Evolutionary conservation across 768 basidiomycete genomes (phyloP), one percentile per base, ranked within the genome.

Genomic region (Tephrocybe sp.): DNA sequence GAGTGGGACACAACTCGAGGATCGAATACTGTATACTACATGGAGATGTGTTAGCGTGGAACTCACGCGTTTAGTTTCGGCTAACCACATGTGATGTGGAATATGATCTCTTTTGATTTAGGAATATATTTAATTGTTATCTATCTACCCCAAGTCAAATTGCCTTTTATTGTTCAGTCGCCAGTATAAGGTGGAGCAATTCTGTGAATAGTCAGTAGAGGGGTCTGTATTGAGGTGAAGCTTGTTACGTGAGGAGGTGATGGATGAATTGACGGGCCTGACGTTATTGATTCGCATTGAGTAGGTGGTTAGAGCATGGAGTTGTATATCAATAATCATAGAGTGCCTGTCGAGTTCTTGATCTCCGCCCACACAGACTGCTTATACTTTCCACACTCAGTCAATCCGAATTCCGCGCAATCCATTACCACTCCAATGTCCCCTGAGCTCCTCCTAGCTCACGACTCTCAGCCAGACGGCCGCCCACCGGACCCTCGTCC

Each of bases 401-500:
- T 56, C 22, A 53, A 35, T 61, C 60, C 62, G 59, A 60, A 64
- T 62, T 57, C 19, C 53, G 60, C 62, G 62, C 61, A 63, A 33
- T 20, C 39, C 47, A 48, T 44, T 33, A 48, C 26, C 26, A 26
- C 26, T n/a, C 64, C 62, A 58, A 57, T 57, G 52, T 51, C 56
- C 45, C 49, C 56, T 45, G 52, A 53, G 42, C 38, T 49, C 39
- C 45, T 48, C 30, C 46, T 33, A 33, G 45, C 36, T 14, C 49
- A 46, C 47, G 30, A 39, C 35, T 39, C 45, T 33, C 41, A 30
- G 20, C 34, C 41, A 16, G 50, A 52, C 43, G 45, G 42, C 10
- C 38, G 45, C 2, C 45, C 50, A 26, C 44, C 52, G 7, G 45
- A 65, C 47, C 59, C 64, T 35, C 64, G 76, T 48, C 75, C 73